Evolutionary conservation across 441 rosid genomes (phyloP), one percentile per base, ranked within the genome.

Genomic region (Populus tomentosa): DNA sequence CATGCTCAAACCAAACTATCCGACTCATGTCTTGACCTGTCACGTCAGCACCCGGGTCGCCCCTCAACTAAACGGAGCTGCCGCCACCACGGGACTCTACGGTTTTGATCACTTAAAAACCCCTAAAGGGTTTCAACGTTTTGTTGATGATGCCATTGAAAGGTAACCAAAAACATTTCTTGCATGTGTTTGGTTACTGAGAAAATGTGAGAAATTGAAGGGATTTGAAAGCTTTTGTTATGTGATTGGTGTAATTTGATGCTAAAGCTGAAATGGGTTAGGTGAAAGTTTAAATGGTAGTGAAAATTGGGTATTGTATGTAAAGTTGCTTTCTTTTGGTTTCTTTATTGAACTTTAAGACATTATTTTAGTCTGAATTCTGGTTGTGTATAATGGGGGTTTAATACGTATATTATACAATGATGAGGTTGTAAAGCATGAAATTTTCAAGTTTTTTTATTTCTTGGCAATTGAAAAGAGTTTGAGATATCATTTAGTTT

Each of bases 131-230:
- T 96, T 94, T 85, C 91, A 77, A 71, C 91, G 87, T 14, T 96
- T 94, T 85, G 98, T 88, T 66, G 96, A 95, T 46, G 98, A 96
- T 66, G 98, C 99, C 70, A 87, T 94, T 71, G 94, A 94, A 77
- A 91, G 93, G 99, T 92, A 70, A 80, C 67, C 32, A 10, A 69
- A 72, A 23, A 56, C 35, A 7, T 69, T 71, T 8, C n/a, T 26
- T 20, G 50, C 7, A 7, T 10, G 14, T 65, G 21, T 62, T 9
- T 71, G 64, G 70, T 53, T 71, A 33, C 63, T 64, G 7, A 28
- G 70, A 77, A 71, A 67, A 26, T 50, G 38, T 62, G 63, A 13
- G 67, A 72, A 16, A 64, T 8, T 30, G 16, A 71, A 63, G 71
- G 13, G 42, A 42, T 28, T 66, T 16, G 62, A 71, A 36, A 3